Evolutionary conservation across 352 stramenopile species (phyloP).

Genomic region (Pythium myriotylum): DNA sequence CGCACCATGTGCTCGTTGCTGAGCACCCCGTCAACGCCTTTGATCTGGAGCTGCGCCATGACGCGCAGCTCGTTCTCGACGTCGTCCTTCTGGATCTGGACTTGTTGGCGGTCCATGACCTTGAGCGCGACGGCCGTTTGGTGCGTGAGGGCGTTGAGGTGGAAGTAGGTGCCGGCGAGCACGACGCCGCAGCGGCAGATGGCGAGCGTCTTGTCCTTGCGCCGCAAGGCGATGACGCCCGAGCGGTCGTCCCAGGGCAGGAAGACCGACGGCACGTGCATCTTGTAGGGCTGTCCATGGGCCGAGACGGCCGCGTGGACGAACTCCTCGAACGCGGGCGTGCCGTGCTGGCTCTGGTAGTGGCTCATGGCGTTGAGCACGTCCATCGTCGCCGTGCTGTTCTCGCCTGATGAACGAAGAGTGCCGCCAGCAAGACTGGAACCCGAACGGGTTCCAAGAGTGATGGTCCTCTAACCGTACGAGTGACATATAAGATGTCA

Average conservation of each 20-base stretch:
- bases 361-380: slow-evolving; percentile 70
- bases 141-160: slow-evolving; percentile 42
- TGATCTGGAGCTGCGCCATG: slow-evolving; percentile 79
- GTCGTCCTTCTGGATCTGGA: slow-evolving; percentile 77
- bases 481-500: neutral
- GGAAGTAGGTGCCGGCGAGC: slow-evolving; percentile 78
- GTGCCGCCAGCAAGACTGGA: too few species aligned
- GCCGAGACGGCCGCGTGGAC: slow-evolving; percentile 54
- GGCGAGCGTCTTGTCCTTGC: slow-evolving; percentile 65
- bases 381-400: slow-evolving; percentile 49
- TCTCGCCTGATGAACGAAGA: too few species aligned
- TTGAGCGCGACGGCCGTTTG: slow-evolving; percentile 78
- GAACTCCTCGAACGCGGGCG: slow-evolving; percentile 63
- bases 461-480: slow-evolving; percentile 16
- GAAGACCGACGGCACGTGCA: slow-evolving; percentile 67
- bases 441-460: slow-evolving; percentile 5
- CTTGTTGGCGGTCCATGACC: slow-evolving; percentile 74
- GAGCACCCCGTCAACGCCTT: slow-evolving; percentile 71
- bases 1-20: slow-evolving; percentile 74
- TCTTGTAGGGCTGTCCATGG: slow-evolving; percentile 47
- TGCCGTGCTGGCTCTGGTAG: slow-evolving; percentile 49
- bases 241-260: slow-evolving; percentile 65
- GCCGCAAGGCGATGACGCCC: slow-evolving; percentile 75
- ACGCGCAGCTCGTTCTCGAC: slow-evolving; percentile 81
- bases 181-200: slow-evolving; percentile 83